Conservation (phyloP, 176 grass and related monocot species). For the Oropetium thomaeum region DNA sequence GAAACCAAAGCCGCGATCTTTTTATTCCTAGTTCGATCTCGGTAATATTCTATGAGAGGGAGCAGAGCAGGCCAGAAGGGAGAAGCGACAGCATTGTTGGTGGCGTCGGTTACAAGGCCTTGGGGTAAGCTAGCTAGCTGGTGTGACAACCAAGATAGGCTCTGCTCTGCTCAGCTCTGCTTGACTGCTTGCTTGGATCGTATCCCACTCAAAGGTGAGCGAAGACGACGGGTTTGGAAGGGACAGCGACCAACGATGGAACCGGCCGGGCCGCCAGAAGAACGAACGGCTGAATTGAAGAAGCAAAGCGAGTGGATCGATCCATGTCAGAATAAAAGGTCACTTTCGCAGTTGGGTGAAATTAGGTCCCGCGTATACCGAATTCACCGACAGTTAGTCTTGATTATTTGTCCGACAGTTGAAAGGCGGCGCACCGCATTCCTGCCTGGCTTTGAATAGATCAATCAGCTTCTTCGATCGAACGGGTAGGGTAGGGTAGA, state of each 20-base stretch:
- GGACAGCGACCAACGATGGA: no score
- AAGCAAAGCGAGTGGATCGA: neutral
- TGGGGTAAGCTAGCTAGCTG: neutral
- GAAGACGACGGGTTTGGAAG: no score
- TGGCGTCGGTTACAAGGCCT: conserved; percentile 33
- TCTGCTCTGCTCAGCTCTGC: neutral
- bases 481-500: no score
- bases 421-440: neutral
- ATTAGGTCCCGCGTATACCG: conserved; percentile 24
- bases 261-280: neutral
- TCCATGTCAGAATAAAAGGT: neutral
- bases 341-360: conserved; percentile 39
- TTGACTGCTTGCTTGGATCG: conserved; percentile 25
- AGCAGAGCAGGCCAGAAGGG: neutral
- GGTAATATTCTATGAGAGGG: neutral
- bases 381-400: conserved; percentile 20
- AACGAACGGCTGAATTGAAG: neutral
- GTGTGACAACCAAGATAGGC: neutral
- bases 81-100: conserved; percentile 16
- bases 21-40: neutral
- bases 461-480: neutral
- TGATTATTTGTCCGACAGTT: neutral
- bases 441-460: neutral
- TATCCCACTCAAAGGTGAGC: conserved; percentile 36
- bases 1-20: neutral